Conservation (phyloP, 805 yeast species). For the Wickerhamomyces canadensis region DNA sequence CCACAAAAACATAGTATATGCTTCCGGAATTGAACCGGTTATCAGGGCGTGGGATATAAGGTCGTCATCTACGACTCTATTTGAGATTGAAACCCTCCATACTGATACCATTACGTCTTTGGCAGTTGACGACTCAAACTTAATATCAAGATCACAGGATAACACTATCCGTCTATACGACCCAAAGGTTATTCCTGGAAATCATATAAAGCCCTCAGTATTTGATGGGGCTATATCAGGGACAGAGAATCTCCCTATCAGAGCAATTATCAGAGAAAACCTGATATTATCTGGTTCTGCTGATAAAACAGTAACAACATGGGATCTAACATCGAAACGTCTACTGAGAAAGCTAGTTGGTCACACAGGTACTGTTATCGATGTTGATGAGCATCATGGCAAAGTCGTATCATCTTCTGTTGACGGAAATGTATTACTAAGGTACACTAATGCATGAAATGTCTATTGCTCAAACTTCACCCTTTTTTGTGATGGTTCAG, state of each 20-base stretch:
- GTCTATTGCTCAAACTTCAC: not conserved
- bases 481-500: not conserved
- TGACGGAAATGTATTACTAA: slow-evolving; percentile 51
- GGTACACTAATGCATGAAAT: slow-evolving; percentile 20
- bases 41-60: slow-evolving; percentile 57
- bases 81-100: slow-evolving; percentile 40
- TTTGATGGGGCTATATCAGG: slow-evolving; percentile 57
- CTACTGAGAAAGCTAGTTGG: slow-evolving; percentile 48
- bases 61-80: slow-evolving; percentile 33
- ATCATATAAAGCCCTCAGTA: slow-evolving; percentile 38
- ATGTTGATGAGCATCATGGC: slow-evolving; percentile 44
- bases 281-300: slow-evolving; percentile 57
- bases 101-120: slow-evolving; percentile 54
- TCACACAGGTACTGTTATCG: slow-evolving; percentile 57
- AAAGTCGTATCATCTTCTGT: slow-evolving; percentile 44
- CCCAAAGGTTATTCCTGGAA: slow-evolving; percentile 29
- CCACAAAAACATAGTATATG: slow-evolving; percentile 40
- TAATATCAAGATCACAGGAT: slow-evolving; percentile 50
- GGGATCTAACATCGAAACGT: slow-evolving; percentile 52
- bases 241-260: slow-evolving; percentile 43
- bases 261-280: slow-evolving; percentile 38
- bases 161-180: slow-evolving; percentile 54
- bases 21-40: slow-evolving; percentile 65
- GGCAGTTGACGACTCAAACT: slow-evolving; percentile 39
- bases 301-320: slow-evolving; percentile 50